Percentiles rank a stretch among this genome's conserved stretches.
Evolutionary conservation across 2,329 filamentous ascomycete species (phyloP).

Genomic region (Beauveria brongniartii): DNA sequence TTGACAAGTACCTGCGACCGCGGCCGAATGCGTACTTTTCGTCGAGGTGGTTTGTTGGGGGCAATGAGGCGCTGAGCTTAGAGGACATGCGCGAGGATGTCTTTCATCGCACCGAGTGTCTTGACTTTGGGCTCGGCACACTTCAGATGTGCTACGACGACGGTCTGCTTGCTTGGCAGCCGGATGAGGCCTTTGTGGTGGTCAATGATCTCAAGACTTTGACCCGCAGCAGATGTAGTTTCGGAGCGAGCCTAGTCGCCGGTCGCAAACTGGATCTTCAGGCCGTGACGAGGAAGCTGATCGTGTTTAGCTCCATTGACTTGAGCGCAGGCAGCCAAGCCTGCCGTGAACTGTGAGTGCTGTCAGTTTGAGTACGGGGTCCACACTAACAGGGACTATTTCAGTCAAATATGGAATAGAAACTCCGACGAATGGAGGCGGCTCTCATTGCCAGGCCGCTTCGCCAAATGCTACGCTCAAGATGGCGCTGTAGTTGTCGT

Average conservation of each 20-base stretch:
- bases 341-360: slow-evolving; percentile 8
- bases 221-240: slow-evolving; percentile 16
- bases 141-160: slow-evolving; percentile 17
- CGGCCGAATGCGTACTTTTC: background rate
- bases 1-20: slow-evolving; percentile 11
- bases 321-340: background rate
- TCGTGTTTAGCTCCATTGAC: slow-evolving; percentile 14
- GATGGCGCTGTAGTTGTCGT: background rate
- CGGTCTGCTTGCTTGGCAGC: slow-evolving; percentile 22
- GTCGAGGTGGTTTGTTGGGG: background rate
- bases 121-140: slow-evolving; percentile 10
- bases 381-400: background rate
- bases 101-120: background rate
- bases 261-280: slow-evolving; percentile 14
- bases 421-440: background rate
- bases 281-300: slow-evolving; percentile 16
- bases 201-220: slow-evolving; percentile 19
- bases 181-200: slow-evolving; percentile 14
- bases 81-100: slow-evolving; percentile 3
- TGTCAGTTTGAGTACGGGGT: background rate
- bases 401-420: slow-evolving; percentile 8
- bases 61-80: background rate
- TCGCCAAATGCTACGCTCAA: slow-evolving; percentile 7
- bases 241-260: slow-evolving; percentile 13
- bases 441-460: background rate